These are phyloP conservation scores for Phytophthora vignae DNA, from an alignment of 352 stramenopile species.

Conservation along the genomic window DNA sequence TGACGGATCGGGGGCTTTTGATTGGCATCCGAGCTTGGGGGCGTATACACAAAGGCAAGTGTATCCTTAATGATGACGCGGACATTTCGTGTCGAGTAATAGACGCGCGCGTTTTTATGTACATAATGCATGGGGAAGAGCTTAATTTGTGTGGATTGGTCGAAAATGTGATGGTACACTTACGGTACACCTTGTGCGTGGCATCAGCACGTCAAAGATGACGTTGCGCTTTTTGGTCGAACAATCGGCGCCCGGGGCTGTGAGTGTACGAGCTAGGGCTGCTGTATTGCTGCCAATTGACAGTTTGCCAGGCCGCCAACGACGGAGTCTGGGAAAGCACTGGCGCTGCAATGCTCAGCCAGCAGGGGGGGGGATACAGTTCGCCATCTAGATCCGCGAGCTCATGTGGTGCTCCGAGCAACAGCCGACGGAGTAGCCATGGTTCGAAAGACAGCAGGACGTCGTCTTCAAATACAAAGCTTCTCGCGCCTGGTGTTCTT, in stretches of 20 bases:
- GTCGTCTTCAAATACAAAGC: background rate
- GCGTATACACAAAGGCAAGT: slow-evolving; percentile 4
- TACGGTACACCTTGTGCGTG: background rate
- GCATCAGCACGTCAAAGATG: slow-evolving; percentile 2
- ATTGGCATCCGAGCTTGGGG: background rate
- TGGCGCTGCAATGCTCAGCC: background rate
- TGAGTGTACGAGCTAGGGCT: too few species aligned
- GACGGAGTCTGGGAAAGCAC: background rate
- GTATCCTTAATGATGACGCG: slow-evolving; percentile 18
- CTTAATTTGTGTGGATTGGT: too few species aligned
- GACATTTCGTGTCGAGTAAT: slow-evolving; percentile 29
- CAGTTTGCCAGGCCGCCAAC: background rate
- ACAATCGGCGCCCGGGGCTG: background rate
- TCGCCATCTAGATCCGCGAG: background rate
- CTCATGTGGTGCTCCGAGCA: background rate
- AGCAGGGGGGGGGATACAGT: background rate
- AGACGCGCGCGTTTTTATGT: slow-evolving; percentile 8
- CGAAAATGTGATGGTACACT: background rate
- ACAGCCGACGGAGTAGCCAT: background rate
- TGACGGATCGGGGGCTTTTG: slow-evolving; percentile 9
- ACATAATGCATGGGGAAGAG: too few species aligned
- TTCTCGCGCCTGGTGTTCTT: background rate
- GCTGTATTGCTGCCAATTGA: background rate
- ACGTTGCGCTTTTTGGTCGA: slow-evolving; percentile 18
- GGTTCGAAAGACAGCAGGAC: background rate